phyloP scores from a whole-genome alignment of 257 asterid genomes.

The Osmanthus fragrans region DNA sequence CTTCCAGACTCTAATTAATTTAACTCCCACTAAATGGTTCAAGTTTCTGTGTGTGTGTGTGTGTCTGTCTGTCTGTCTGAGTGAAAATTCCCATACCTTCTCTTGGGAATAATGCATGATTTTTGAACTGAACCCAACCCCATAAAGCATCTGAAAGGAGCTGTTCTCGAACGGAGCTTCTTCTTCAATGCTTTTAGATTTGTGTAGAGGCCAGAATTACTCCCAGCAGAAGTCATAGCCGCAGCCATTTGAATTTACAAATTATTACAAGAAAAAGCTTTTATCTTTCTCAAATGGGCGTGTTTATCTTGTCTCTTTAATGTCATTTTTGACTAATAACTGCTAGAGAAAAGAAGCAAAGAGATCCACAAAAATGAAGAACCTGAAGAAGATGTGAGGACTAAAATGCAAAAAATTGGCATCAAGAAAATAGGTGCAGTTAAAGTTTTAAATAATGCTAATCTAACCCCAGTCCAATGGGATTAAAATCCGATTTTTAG shows the following conservation, averaged over 20 bases:
- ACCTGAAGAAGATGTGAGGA: slow-evolving; percentile 24
- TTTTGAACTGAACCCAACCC: slow-evolving; percentile 59
- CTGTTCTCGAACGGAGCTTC: slow-evolving; percentile 44
- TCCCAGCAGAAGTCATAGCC: slow-evolving; percentile 77
- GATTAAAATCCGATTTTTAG: no score
- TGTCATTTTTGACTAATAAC: slow-evolving; percentile 16
- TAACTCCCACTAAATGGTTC: neutral
- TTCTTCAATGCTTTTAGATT: slow-evolving; percentile 54
- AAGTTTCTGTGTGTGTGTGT: neutral
- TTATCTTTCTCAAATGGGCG: neutral
- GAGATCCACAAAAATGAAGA: slow-evolving; percentile 15
- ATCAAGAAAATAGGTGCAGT: slow-evolving; percentile 19
- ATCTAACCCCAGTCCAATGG: no score
- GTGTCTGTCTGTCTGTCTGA: no score
- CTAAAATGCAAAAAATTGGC: slow-evolving; percentile 26
- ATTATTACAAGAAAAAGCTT: neutral
- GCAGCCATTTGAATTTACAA: slow-evolving; percentile 54
- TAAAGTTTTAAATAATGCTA: neutral
- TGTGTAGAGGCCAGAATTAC: slow-evolving; percentile 42
- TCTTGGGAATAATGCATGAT: slow-evolving; percentile 52
- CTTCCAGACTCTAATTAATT: neutral
- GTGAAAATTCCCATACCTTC: slow-evolving; percentile 30
- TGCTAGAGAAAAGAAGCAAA: slow-evolving; percentile 22
- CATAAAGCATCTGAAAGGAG: slow-evolving; percentile 43
- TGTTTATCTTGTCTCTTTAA: neutral